phyloP scores from a whole-genome alignment of 2,329 filamentous ascomycete genomes.

The Gremmenia infestans region DNA sequence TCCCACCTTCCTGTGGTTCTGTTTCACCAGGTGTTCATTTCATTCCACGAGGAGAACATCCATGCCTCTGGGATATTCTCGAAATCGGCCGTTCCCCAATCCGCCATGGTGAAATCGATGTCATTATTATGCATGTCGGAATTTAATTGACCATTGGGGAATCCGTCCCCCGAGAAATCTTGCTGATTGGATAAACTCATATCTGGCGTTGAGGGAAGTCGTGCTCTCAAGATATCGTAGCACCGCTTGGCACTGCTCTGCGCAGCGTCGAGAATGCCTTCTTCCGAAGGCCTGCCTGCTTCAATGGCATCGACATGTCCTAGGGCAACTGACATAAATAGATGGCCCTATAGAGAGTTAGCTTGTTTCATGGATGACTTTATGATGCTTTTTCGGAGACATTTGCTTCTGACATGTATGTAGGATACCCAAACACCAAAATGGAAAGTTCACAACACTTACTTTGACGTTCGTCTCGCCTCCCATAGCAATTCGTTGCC shows the following conservation, averaged over 20 bases:
- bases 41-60: slow-evolving; percentile 5
- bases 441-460: too few species aligned
- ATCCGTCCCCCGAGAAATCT: not conserved
- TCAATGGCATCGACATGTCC: slow-evolving; percentile 35
- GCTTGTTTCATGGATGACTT: too few species aligned
- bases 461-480: slow-evolving; percentile 42
- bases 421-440: too few species aligned
- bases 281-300: slow-evolving; percentile 7
- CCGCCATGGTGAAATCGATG: slow-evolving; percentile 7
- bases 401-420: too few species aligned
- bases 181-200: not conserved
- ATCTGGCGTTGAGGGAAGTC: not conserved
- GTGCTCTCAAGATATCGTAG: slow-evolving; percentile 11
- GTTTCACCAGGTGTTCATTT: not conserved
- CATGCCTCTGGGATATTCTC: slow-evolving; percentile 7
- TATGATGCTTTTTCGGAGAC: too few species aligned
- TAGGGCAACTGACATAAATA: slow-evolving; percentile 37
- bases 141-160: not conserved
- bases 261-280: slow-evolving; percentile 14
- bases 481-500: slow-evolving; percentile 32
- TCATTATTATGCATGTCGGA: not conserved
- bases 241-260: slow-evolving; percentile 15
- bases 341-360: slow-evolving; percentile 20
- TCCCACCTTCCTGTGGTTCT: not conserved
- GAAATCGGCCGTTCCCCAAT: slow-evolving; percentile 12